phyloP scores from a whole-genome alignment of 768 basidiomycete genomes.

The Suillus subalutaceus region DNA sequence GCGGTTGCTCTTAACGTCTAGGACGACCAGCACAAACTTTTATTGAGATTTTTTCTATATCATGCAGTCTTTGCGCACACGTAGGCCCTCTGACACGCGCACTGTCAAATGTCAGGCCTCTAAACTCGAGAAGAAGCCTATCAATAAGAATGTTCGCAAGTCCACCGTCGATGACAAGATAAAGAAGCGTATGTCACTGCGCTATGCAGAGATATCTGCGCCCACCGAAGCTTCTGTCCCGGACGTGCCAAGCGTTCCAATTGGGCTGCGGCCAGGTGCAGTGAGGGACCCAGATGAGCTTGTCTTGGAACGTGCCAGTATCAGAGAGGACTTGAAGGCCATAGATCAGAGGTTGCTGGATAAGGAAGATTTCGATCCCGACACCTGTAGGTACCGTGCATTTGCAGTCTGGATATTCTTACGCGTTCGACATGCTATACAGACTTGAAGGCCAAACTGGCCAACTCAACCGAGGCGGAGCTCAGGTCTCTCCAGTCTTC shows the following conservation, averaged over 20 bases:
- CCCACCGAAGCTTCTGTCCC: conserved; percentile 62
- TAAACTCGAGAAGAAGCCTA: conserved; percentile 30
- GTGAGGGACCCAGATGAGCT: conserved; percentile 51
- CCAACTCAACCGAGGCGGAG: conserved; percentile 88
- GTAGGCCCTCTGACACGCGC: conserved; percentile 50
- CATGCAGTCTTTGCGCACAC: conserved; percentile 61
- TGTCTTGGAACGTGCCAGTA: conserved; percentile 40
- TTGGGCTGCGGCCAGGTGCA: conserved; percentile 40
- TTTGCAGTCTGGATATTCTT: conserved; percentile 2
- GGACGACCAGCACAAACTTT: neutral
- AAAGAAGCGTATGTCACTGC: conserved; percentile 94
- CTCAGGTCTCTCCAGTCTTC: conserved; percentile 77
- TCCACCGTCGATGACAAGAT: conserved; percentile 81
- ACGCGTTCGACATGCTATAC: conserved; percentile 14
- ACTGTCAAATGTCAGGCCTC: conserved; percentile 35
- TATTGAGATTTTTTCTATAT: conserved; percentile 9
- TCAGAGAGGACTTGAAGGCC: conserved; percentile 60
- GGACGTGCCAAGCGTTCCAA: conserved; percentile 59
- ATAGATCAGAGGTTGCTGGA: conserved; percentile 66
- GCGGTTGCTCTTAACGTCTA: neutral
- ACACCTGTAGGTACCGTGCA: conserved; percentile 67
- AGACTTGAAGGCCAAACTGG: conserved; percentile 84
- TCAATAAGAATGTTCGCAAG: conserved; percentile 48
- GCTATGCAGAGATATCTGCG: conserved; percentile 86
- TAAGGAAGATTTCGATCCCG: conserved; percentile 83